Conservation (phyloP, 148 eudicot species). For the Mesembryanthemum crystallinum region DNA sequence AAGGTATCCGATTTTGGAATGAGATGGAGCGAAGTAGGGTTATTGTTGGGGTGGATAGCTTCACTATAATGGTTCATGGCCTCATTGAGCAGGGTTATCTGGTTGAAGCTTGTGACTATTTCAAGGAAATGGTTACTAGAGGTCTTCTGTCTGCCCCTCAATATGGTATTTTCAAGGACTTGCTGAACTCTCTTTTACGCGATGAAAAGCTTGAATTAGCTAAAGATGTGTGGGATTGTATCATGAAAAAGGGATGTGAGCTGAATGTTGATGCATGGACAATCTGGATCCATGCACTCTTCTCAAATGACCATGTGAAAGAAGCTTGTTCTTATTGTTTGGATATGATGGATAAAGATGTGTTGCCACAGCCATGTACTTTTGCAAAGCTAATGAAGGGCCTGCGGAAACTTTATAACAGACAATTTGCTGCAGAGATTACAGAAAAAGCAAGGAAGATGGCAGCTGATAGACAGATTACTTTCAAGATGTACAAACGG, state of each 20-base stretch:
- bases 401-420: constrained; percentile 65
- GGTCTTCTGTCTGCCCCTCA: constrained; percentile 81
- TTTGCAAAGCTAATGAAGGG: constrained; percentile 92
- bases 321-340: constrained; percentile 91
- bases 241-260: constrained; percentile 70
- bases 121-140: constrained; percentile 81
- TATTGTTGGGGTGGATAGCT: constrained; percentile 68
- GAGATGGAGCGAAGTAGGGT: constrained; percentile 64
- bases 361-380: constrained; percentile 89
- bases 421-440: constrained; percentile 89
- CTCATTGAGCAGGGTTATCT: constrained; percentile 55
- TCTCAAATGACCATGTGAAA: constrained; percentile 79
- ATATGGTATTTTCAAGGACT: constrained; percentile 75
- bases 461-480: constrained; percentile 83
- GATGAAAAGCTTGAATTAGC: constrained; percentile 72
- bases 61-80: constrained; percentile 70
- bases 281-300: constrained; percentile 93
- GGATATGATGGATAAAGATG: constrained; percentile 85
- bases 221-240: constrained; percentile 81
- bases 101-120: constrained; percentile 74
- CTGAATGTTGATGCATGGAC: constrained; percentile 93
- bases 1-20: constrained; percentile 65
- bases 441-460: constrained; percentile 89
- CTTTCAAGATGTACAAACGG: constrained; percentile 92
- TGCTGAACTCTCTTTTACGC: constrained; percentile 71